phyloP scores from a whole-genome alignment of 495 filamentous ascomycete genomes.

The Terfezia claveryi region DNA sequence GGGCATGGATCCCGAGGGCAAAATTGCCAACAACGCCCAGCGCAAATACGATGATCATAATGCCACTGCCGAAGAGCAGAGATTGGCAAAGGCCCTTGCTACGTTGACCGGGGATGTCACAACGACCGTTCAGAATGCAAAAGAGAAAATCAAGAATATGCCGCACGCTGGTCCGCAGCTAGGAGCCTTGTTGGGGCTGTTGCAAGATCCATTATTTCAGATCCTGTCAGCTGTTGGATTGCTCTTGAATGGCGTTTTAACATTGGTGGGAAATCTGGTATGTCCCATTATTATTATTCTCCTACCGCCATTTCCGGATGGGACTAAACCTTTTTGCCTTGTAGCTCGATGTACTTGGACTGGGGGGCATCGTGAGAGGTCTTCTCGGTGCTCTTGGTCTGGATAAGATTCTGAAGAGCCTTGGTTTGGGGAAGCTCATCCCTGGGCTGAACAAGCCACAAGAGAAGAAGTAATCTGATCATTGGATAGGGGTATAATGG shows the following conservation, averaged over 20 bases:
- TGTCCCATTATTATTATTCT: no score
- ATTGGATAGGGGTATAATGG: no score
- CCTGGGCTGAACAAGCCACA: no score
- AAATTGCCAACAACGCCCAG: conserved; percentile 68
- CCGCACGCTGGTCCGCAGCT: conserved; percentile 86
- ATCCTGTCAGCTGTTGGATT: conserved; percentile 81
- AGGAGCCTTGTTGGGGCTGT: conserved; percentile 64
- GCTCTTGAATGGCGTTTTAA: conserved; percentile 59
- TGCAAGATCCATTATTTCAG: conserved; percentile 74
- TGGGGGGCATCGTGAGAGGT: conserved; percentile 59
- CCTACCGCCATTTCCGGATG: no score
- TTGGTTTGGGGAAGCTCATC: conserved; percentile 37
- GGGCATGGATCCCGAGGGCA: conserved; percentile 72
- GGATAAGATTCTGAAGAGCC: conserved; percentile 47
- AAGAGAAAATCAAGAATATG: conserved; percentile 71
- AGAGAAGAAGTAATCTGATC: no score
- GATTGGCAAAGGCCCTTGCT: conserved; percentile 63
- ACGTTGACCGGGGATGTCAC: conserved; percentile 33
- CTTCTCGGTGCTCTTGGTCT: conserved; percentile 63
- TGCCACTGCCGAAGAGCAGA: conserved; percentile 68
- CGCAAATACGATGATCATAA: conserved; percentile 58
- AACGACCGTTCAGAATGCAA: conserved; percentile 66
- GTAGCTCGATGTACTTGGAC: conserved; percentile 52
- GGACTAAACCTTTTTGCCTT: conserved; percentile 4
- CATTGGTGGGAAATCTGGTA: conserved; percentile 49